These are phyloP conservation scores for Thalassia testudinum DNA, from an alignment of 116 monocot genomes.

Conservation along the genomic window DNA sequence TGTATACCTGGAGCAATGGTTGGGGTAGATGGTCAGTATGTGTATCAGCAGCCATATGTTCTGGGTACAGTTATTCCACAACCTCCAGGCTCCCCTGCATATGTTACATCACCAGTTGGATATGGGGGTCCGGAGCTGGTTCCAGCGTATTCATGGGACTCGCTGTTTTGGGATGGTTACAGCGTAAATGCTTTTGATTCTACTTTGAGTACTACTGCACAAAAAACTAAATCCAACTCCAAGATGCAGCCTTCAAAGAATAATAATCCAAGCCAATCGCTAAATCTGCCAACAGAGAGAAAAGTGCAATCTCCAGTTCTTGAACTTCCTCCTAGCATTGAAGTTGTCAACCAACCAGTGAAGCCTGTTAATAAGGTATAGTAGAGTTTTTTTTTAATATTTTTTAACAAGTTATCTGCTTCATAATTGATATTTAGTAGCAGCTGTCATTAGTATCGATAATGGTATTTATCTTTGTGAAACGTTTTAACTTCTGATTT, in stretches of 20 bases:
- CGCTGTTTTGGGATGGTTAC: conserved; percentile 19
- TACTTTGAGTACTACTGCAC: conserved; percentile 12
- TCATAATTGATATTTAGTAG: background rate
- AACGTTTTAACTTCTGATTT: conserved; percentile 8
- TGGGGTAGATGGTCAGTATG: conserved; percentile 46
- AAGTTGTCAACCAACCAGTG: conserved; percentile 13
- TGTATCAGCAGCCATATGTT: conserved; percentile 31
- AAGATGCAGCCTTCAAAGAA: conserved; percentile 8
- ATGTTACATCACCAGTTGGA: conserved; percentile 31
- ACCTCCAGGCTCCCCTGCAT: conserved; percentile 20
- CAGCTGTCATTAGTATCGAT: too few relatives aligned
- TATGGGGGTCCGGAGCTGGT: conserved; percentile 39
- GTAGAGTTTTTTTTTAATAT: background rate
- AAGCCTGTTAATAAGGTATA: conserved; percentile 49
- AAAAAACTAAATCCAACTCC: conserved; percentile 13
- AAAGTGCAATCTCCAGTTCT: conserved; percentile 27
- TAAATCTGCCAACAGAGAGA: background rate
- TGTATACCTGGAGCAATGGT: conserved; percentile 23
- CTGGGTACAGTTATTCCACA: conserved; percentile 23
- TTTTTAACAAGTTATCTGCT: background rate
- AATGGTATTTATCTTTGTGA: too few relatives aligned
- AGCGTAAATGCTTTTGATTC: conserved; percentile 15
- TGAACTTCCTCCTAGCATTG: conserved; percentile 8
- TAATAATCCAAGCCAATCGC: conserved; percentile 5
- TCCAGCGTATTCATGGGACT: conserved; percentile 38